Evolutionary conservation across 2,329 filamentous ascomycete genomes (phyloP), one percentile per base, ranked within the genome.

Genomic region (Fonsecaea erecta): DNA sequence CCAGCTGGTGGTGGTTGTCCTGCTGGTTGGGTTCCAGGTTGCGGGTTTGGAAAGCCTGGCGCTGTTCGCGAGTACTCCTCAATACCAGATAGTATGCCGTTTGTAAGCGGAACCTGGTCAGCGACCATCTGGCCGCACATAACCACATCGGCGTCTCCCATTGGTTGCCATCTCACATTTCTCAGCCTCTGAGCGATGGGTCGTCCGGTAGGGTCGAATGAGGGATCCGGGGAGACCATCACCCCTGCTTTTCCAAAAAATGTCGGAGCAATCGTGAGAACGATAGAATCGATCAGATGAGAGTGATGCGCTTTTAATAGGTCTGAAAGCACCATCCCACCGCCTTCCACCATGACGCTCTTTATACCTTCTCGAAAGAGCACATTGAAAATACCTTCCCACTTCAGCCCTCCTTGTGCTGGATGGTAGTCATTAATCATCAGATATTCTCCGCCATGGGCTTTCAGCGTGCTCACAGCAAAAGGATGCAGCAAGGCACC

Each of bases 261-360:
- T 0, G 88, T 92, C 8, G 94, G 94, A 2, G 94, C 93, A 73
- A 97, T 88, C 0, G 94, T 97, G 64, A 97, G 84, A 72, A 98
- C 90, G 55, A 97, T 88, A 1, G 89, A 89, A 74, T 92, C 85
- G 48, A 96, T 82, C 8, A 93, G 79, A n/a, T 75, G 72, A 16
- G 86, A 81, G 72, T 88, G 86, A 30, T 80, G 79, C 1, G 85
- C 82, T 43, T 84, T 81, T n/a, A 98, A 82, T 18, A 98, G 78
- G 40, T 90, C 86, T 74, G 95, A 96, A 74, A 98, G 92, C 35
- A 97, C 87, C 11, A 83, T 81, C 0, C 86, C 93, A 11, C 94
- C 94, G 0, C 94, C 94, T 76, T 98, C 94, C 55, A 98, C 84
- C 94, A 97, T 97, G 64, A 97, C 82, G 74, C 92, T 97, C 59